These are phyloP conservation scores for Triadica sebifera DNA, from an alignment of 345 rosid species.

Conservation along the genomic window DNA sequence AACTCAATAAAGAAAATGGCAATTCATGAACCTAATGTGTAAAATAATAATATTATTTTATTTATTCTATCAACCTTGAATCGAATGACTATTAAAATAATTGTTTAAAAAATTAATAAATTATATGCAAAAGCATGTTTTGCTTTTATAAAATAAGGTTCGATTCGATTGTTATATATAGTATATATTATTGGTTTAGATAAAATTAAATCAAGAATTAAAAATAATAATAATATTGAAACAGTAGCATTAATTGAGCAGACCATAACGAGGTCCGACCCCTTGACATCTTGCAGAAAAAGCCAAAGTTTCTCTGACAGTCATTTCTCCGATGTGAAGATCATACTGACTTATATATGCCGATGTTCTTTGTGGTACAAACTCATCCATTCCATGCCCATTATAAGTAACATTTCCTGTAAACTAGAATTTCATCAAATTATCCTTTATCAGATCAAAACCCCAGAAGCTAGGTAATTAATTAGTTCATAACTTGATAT, in stretches of 20 bases:
- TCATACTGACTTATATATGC: conserved; percentile 63
- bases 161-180: too few species aligned
- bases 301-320: conserved; percentile 62
- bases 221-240: background rate
- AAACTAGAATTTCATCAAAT: conserved; percentile 29
- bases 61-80: too few species aligned
- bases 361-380: conserved; percentile 59
- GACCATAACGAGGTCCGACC: conserved; percentile 55
- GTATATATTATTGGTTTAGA: too few species aligned
- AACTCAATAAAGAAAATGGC: too few species aligned
- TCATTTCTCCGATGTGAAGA: conserved; percentile 63
- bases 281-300: conserved; percentile 71
- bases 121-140: too few species aligned
- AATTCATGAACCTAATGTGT: too few species aligned
- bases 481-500: too few species aligned
- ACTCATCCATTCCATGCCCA: conserved; percentile 62
- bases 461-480: too few species aligned
- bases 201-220: background rate
- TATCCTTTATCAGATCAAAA: background rate
- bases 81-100: too few species aligned
- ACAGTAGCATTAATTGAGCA: background rate
- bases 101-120: too few species aligned
- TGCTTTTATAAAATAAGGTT: too few species aligned
- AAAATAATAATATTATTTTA: too few species aligned
- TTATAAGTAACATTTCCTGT: conserved; percentile 62